Evolutionary conservation across 371 early-diverging fungal genomes (phyloP), one percentile per base, ranked within the genome.

Genomic region (Blakeslea trispora): DNA sequence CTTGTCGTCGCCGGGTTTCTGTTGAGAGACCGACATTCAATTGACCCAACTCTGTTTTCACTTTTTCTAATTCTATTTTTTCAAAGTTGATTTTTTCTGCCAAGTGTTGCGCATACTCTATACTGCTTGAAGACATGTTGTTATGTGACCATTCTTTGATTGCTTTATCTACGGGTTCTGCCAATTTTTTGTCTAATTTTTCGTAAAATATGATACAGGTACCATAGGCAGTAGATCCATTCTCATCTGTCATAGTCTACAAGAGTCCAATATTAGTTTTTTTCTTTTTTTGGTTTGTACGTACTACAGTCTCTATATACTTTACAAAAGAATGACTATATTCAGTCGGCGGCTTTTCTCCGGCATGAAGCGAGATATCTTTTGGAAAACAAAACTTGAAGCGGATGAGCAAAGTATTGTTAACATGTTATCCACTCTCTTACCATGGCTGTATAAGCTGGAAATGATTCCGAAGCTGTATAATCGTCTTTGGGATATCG

Each of bases 381-480:
- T 77, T 82, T 13, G 92, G 92, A 66, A 90, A 92, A 53, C 90
- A 90, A 72, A 92, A 91, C 92, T 91, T 37, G 3, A 28, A 28
- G 7, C 3, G 28, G 7, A 28, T 28, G 28, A 28, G 28, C 28
- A 28, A n/a, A n/a, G n/a, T n/a, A n/a, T n/a, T n/a, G n/a, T n/a
- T n/a, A n/a, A n/a, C n/a, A 9, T n/a, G n/a, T n/a, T 28, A 21
- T 18, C 19, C 45, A 17, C 34, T 58, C 17, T 35, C 60, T 69
- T 69, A 88, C 89, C 88, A 91, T 85, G 21, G 86, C 75, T 23
- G 84, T 58, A 58, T 81, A 79, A 9, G 83, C 52, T 3, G 91
- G 90, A 63, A 89, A 90, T 10, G 72, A 41, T 18, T 72, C 74
- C 8, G 55, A 19, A 18, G 49, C n/a, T 11, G 69, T 67, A 59